Percentiles rank a stretch among this genome's conserved stretches.
Evolutionary conservation across 2,329 filamentous ascomycete species (phyloP).

Genomic region (Teratosphaeria epicoccoides): DNA sequence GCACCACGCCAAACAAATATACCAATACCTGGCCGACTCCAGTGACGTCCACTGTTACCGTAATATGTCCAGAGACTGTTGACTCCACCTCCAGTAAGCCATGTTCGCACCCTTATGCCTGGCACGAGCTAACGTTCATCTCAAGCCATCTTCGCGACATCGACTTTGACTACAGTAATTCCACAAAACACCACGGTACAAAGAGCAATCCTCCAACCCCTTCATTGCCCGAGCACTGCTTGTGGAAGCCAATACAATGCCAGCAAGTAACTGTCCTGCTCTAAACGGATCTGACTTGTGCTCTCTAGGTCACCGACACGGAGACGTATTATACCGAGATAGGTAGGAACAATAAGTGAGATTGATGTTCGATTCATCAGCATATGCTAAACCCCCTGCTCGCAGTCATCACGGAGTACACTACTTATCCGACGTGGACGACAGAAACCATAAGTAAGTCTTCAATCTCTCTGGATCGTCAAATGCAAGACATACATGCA

Average conservation of each 20-base stretch:
- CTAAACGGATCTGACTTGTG: not conserved
- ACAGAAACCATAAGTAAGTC: not conserved
- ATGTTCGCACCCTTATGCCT: not conserved
- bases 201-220: not conserved
- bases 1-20: constrained; percentile 3
- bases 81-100: not conserved
- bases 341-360: not conserved
- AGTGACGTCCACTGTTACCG: not conserved
- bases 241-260: not conserved
- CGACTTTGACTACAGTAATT: constrained; percentile 2
- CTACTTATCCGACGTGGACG: not conserved
- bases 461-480: not conserved
- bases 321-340: constrained; percentile 2
- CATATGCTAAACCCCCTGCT: not conserved
- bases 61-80: not conserved
- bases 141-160: not conserved
- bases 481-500: too few species aligned
- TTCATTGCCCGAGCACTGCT: not conserved
- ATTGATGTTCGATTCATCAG: not conserved
- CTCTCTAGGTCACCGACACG: constrained; percentile 1
- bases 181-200: constrained; percentile 3
- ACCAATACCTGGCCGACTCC: constrained; percentile 3
- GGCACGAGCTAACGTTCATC: not conserved
- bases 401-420: not conserved
- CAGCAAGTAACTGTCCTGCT: not conserved